Conservation (phyloP, 2,329 filamentous ascomycete species). For the Paecilomyces sp. region DNA sequence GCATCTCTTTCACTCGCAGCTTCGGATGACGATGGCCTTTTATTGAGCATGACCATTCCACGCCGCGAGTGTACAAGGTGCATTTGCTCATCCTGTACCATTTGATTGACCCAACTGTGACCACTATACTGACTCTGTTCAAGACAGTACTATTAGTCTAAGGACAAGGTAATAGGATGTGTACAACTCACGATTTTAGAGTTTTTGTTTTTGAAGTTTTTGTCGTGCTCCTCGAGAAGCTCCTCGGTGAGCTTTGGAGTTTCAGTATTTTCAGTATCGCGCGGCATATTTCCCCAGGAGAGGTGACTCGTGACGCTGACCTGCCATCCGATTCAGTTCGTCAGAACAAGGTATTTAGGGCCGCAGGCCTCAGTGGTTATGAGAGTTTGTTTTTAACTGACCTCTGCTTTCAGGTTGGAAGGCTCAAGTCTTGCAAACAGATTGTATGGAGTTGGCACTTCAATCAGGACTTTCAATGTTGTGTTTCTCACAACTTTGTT, state of each 20-base stretch:
- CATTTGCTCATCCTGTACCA: conserved; percentile 13
- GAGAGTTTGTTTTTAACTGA: not conserved
- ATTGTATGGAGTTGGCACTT: not conserved
- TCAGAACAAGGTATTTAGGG: not conserved
- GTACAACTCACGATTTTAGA: not conserved
- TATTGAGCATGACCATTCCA: not conserved
- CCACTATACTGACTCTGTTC: not conserved
- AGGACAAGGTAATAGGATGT: not conserved
- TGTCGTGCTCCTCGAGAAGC: not conserved
- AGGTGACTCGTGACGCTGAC: not conserved
- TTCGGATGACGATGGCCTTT: not conserved
- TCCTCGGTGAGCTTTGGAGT: not conserved
- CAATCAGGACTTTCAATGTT: too few species aligned
- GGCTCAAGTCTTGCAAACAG: not conserved
- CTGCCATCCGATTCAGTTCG: not conserved
- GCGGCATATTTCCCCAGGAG: not conserved
- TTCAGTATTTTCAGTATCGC: not conserved
- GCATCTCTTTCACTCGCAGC: not conserved
- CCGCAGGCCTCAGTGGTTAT: not conserved
- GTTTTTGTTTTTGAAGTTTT: not conserved
- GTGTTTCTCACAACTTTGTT: too few species aligned
- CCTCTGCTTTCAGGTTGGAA: not conserved
- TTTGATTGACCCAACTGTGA: conserved; percentile 9
- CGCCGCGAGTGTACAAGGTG: conserved; percentile 9
- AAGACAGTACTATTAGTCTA: not conserved